Evolutionary conservation across 345 rosid genomes (phyloP).

Genomic region (Nasturtium officinale): DNA sequence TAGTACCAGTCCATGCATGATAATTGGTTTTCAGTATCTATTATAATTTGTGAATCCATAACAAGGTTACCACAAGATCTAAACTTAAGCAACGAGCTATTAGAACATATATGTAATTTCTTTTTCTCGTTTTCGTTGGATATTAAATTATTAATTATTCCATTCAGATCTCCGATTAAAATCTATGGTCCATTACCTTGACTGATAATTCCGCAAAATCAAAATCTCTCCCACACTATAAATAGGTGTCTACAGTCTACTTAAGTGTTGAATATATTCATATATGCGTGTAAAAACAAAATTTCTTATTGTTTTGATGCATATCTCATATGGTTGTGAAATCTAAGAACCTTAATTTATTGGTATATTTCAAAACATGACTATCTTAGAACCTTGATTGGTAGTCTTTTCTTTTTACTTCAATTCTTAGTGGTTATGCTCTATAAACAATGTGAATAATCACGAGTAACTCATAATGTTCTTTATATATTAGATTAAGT

Average conservation of each 20-base stretch:
- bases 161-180: too few relatives aligned
- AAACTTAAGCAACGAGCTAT: too few relatives aligned
- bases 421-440: neutral
- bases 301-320: neutral
- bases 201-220: neutral
- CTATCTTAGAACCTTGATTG: neutral
- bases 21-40: too few relatives aligned
- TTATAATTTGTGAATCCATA: too few relatives aligned
- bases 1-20: too few relatives aligned
- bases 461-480: neutral
- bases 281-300: neutral
- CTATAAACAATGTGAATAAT: neutral
- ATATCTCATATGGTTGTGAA: neutral
- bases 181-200: neutral
- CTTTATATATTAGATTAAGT: neutral
- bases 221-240: neutral
- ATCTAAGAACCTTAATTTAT: too few relatives aligned
- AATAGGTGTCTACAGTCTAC: too few relatives aligned
- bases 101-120: too few relatives aligned
- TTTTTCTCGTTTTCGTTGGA: too few relatives aligned
- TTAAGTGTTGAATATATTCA: neutral
- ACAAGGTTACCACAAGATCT: too few relatives aligned
- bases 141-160: too few relatives aligned
- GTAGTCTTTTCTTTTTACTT: neutral
- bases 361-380: neutral